Percentiles rank a stretch among this genome's conserved stretches.
These are phyloP conservation scores for Avena eriantha DNA, from an alignment of 176 grass and related monocot species.

Conservation along the genomic window DNA sequence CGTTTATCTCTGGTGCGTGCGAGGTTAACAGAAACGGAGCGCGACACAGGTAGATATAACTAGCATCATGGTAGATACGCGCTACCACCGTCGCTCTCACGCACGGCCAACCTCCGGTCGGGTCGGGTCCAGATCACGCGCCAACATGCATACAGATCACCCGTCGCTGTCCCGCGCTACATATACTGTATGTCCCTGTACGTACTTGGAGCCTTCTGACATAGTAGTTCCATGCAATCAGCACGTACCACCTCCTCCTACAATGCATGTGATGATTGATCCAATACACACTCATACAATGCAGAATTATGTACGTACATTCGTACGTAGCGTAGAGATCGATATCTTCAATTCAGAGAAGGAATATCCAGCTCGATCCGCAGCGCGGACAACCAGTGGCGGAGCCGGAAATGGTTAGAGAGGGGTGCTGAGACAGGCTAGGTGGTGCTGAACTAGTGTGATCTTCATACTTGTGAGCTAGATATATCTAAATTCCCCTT, in stretches of 20 bases:
- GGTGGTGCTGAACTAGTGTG: too few species aligned
- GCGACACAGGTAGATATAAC: background rate
- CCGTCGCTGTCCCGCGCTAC: constrained; percentile 30
- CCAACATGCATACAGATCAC: constrained; percentile 40
- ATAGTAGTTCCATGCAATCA: constrained; percentile 26
- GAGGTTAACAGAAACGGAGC: background rate
- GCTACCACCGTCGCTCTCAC: background rate
- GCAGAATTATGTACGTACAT: background rate
- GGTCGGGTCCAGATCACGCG: constrained; percentile 18
- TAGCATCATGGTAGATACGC: background rate
- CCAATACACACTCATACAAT: background rate
- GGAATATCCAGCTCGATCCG: constrained; percentile 24
- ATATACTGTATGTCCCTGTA: too few species aligned
- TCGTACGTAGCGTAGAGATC: background rate
- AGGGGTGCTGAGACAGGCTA: too few species aligned
- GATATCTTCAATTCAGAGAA: background rate
- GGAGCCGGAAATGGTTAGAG: too few species aligned
- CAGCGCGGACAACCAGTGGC: background rate
- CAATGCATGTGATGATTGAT: background rate
- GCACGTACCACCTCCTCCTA: background rate
- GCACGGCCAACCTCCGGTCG: constrained; percentile 27
- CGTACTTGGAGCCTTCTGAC: constrained; percentile 24
- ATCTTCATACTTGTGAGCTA: too few species aligned
- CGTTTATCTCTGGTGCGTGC: background rate
- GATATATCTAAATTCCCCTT: too few species aligned